phyloP scores from a whole-genome alignment of 2,329 filamentous ascomycete species.

The Metarhizium robertsii region DNA sequence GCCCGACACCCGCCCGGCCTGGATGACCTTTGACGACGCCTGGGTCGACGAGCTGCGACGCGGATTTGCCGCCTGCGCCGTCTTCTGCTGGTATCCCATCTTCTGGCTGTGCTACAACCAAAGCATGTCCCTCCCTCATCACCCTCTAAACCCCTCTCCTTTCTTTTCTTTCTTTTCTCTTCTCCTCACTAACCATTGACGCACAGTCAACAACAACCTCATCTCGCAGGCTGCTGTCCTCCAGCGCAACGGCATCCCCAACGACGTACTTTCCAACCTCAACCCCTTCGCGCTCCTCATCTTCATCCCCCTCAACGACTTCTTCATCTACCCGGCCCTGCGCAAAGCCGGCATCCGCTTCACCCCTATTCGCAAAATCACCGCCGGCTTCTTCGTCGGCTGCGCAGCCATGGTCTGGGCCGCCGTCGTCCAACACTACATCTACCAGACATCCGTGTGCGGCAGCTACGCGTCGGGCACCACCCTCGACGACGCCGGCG shows the following conservation, averaged over 20 bases:
- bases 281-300: slow-evolving; percentile 68
- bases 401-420: slow-evolving; percentile 52
- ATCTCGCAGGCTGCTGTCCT: slow-evolving; percentile 57
- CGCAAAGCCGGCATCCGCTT: slow-evolving; percentile 55
- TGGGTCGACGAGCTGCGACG: slow-evolving; percentile 74
- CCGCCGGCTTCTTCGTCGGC: slow-evolving; percentile 58
- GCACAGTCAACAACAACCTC: slow-evolving; percentile 45
- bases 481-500: slow-evolving; percentile 38
- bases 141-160: slow-evolving; percentile 53
- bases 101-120: slow-evolving; percentile 52
- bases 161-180: not conserved
- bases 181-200: slow-evolving; percentile 37
- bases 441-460: slow-evolving; percentile 55
- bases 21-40: slow-evolving; percentile 77
- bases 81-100: slow-evolving; percentile 62
- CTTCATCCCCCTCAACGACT: slow-evolving; percentile 63
- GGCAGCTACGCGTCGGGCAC: slow-evolving; percentile 39
- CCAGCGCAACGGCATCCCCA: slow-evolving; percentile 61
- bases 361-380: slow-evolving; percentile 68
- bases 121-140: slow-evolving; percentile 57
- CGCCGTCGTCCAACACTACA: slow-evolving; percentile 48
- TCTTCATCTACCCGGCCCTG: slow-evolving; percentile 58
- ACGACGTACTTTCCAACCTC: slow-evolving; percentile 68
- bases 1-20: slow-evolving; percentile 45
- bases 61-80: slow-evolving; percentile 58